Percentiles rank a stretch among this genome's conserved stretches.
Evolutionary conservation across 2,329 filamentous ascomycete species (phyloP).

Genomic region (Trichoderma atrobrunneum): DNA sequence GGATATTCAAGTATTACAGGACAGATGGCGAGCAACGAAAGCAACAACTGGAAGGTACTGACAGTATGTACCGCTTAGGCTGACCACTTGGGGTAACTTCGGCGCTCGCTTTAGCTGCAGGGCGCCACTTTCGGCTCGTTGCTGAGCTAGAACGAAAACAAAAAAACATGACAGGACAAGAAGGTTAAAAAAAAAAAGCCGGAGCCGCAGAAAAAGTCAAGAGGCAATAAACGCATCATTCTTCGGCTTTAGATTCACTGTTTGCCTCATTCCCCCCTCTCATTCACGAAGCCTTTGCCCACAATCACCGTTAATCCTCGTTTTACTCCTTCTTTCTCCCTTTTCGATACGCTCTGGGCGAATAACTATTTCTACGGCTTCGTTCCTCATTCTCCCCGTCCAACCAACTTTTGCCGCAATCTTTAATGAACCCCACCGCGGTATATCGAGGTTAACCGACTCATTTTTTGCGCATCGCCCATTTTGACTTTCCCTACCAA

Average conservation of each 20-base stretch:
- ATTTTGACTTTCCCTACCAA: background rate
- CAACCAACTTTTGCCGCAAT: background rate
- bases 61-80: background rate
- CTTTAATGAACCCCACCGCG: background rate
- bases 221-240: slow-evolving; percentile 11
- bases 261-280: background rate
- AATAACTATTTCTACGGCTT: background rate
- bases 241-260: background rate
- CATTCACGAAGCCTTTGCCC: background rate
- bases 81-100: slow-evolving; percentile 1
- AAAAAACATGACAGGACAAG: background rate
- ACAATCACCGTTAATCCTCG: background rate
- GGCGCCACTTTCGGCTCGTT: background rate
- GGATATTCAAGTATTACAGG: too few relatives aligned
- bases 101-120: background rate
- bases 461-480: background rate
- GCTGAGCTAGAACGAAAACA: background rate
- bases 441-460: background rate
- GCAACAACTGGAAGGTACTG: background rate
- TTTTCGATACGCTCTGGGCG: background rate
- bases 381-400: too few relatives aligned
- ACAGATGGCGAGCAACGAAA: background rate
- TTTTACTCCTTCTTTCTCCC: background rate
- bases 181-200: background rate
- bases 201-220: background rate